phyloP scores from a whole-genome alignment of 306 rosid genomes.

The Rubus parviflorus region DNA sequence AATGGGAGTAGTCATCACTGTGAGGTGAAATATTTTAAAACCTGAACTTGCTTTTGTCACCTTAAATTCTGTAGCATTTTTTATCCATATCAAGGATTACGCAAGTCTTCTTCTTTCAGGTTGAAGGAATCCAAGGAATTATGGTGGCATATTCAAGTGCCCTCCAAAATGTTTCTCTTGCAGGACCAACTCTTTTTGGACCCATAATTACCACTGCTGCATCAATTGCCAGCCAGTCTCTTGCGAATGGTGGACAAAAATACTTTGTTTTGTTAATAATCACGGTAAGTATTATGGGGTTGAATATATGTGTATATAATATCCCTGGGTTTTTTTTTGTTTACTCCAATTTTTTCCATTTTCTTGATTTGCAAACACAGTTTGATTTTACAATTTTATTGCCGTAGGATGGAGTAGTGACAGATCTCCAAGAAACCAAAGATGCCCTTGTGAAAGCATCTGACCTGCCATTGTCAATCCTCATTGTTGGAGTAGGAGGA shows the following conservation, averaged over 20 bases:
- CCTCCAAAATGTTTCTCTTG: conserved; percentile 92
- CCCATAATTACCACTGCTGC: conserved; percentile 92
- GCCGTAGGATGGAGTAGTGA: conserved; percentile 95
- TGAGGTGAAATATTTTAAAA: conserved; percentile 58
- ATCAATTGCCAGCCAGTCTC: conserved; percentile 90
- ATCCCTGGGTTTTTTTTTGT: not conserved
- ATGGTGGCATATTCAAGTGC: conserved; percentile 97
- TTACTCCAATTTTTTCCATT: not conserved
- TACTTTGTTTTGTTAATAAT: conserved; percentile 90
- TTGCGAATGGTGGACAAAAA: conserved; percentile 69
- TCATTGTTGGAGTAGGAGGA: conserved; percentile 98
- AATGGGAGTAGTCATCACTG: conserved; percentile 89
- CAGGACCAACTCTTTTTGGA: conserved; percentile 99
- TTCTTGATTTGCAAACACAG: conserved; percentile 17
- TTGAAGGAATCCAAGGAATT: conserved; percentile 97
- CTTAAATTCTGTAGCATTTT: conserved; percentile 26
- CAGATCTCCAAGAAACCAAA: conserved; percentile 99
- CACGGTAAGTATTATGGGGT: conserved; percentile 59
- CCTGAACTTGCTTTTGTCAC: conserved; percentile 32
- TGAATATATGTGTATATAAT: not conserved
- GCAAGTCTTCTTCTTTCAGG: conserved; percentile 54
- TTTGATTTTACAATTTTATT: conserved; percentile 33
- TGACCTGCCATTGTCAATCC: conserved; percentile 91
- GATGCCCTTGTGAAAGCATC: conserved; percentile 97
- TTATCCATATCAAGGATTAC: conserved; percentile 18